phyloP scores from a whole-genome alignment of 176 grass and related monocot species.

The Lolium multiflorum region DNA sequence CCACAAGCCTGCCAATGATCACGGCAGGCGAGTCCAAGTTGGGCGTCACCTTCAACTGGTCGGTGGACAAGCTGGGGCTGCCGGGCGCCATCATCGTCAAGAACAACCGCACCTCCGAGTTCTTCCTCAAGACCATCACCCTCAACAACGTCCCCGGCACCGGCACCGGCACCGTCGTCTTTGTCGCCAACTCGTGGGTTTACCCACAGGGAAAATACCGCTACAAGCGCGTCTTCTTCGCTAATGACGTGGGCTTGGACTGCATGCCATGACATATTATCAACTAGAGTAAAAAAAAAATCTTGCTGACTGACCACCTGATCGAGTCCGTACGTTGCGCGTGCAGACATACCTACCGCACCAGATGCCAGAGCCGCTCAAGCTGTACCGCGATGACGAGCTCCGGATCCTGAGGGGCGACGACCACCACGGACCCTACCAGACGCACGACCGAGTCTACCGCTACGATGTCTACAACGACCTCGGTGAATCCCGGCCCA shows the following conservation, averaged over 20 bases:
- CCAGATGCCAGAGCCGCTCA: constrained; percentile 19
- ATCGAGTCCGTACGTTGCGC: background rate
- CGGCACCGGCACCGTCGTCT: constrained; percentile 15
- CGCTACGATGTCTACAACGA: constrained; percentile 41
- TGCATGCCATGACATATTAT: fast-evolving
- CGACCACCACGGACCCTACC: background rate
- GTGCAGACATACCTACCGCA: constrained; percentile 27
- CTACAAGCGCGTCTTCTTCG: constrained; percentile 45
- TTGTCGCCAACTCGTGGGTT: constrained; percentile 44
- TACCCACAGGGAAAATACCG: constrained; percentile 20
- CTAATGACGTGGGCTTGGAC: constrained; percentile 20
- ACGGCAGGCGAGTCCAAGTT: constrained; percentile 15
- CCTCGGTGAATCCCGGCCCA: constrained; percentile 13
- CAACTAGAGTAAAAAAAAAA: too few species aligned
- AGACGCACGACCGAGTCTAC: constrained; percentile 37
- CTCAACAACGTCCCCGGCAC: constrained; percentile 22
- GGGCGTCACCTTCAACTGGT: constrained; percentile 30
- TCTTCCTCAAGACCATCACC: constrained; percentile 49
- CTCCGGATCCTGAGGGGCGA: constrained; percentile 32
- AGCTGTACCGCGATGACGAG: constrained; percentile 39
- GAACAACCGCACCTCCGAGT: constrained; percentile 30
- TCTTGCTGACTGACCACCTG: background rate
- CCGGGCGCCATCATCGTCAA: constrained; percentile 44
- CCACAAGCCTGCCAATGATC: background rate
- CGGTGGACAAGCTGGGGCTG: background rate